These are phyloP conservation scores for Pseudozyma flocculosa DNA, from an alignment of 1,284 basidiomycete genomes.

Conservation along the genomic window DNA sequence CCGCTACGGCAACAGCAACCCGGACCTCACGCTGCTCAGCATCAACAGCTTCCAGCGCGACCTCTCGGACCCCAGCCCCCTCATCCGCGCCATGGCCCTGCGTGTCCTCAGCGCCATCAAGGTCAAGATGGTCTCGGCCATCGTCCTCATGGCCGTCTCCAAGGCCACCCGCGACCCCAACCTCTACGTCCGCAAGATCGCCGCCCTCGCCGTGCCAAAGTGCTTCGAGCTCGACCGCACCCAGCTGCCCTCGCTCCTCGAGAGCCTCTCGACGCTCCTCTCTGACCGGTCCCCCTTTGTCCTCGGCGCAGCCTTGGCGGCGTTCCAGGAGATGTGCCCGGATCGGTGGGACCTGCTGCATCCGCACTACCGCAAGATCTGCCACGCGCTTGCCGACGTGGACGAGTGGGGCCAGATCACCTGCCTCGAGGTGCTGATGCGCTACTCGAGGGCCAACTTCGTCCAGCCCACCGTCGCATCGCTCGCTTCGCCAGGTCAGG, in stretches of 20 bases:
- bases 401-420: constrained; percentile 95
- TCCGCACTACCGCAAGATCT: constrained; percentile 80
- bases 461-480: constrained; percentile 7
- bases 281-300: constrained; percentile 82
- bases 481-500: too few species aligned
- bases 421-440: constrained; percentile 73
- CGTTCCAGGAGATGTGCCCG: constrained; percentile 63
- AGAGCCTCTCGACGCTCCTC: constrained; percentile 73
- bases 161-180: constrained; percentile 87
- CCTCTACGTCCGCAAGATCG: constrained; percentile 89
- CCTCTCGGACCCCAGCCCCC: constrained; percentile 83
- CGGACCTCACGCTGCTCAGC: constrained; percentile 89
- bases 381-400: constrained; percentile 78
- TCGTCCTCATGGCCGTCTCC: constrained; percentile 84
- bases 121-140: constrained; percentile 79
- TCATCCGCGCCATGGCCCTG: constrained; percentile 83
- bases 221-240: constrained; percentile 66
- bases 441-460: constrained; percentile 71
- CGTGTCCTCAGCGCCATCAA: constrained; percentile 90
- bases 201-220: constrained; percentile 84
- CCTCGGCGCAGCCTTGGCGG: constrained; percentile 79
- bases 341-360: constrained; percentile 72
- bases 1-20: constrained; percentile 71
- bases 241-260: constrained; percentile 72
- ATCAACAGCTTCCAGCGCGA: constrained; percentile 99